These are phyloP conservation scores for Linum trigynum DNA, from an alignment of 345 rosid species.

Conservation along the genomic window DNA sequence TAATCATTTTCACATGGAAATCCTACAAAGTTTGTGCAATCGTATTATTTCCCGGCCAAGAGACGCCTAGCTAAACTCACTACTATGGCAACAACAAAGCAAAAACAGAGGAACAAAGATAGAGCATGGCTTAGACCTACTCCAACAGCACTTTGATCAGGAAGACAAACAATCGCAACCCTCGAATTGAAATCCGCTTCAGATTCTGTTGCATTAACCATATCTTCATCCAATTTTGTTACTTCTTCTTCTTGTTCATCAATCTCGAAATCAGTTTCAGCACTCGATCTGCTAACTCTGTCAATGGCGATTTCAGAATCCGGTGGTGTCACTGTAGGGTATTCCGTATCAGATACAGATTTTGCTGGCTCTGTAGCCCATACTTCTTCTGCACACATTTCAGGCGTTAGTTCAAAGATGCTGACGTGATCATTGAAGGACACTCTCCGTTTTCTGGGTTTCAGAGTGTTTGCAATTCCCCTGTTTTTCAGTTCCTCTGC, in stretches of 20 bases:
- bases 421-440: conserved; percentile 24
- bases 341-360: conserved; percentile 1
- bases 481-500: background rate
- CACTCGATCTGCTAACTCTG: background rate
- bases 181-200: conserved; percentile 8
- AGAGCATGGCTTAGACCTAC: no score
- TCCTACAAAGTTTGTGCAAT: no score
- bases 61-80: no score
- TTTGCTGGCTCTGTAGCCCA: background rate
- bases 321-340: background rate
- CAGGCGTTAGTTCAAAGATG: conserved; percentile 1
- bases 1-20: no score
- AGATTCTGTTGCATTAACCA: background rate
- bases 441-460: conserved; percentile 11
- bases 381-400: background rate
- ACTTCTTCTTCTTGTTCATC: background rate
- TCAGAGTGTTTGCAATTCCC: background rate
- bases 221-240: no score
- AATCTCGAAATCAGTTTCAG: background rate
- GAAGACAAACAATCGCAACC: background rate
- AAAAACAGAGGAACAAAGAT: no score
- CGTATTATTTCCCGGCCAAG: no score
- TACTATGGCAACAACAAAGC: no score
- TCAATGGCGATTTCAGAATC: background rate
- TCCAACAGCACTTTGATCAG: conserved; percentile 5